Conservation (phyloP, 208 protist genomes). For the Herpetomonas muscarum region DNA sequence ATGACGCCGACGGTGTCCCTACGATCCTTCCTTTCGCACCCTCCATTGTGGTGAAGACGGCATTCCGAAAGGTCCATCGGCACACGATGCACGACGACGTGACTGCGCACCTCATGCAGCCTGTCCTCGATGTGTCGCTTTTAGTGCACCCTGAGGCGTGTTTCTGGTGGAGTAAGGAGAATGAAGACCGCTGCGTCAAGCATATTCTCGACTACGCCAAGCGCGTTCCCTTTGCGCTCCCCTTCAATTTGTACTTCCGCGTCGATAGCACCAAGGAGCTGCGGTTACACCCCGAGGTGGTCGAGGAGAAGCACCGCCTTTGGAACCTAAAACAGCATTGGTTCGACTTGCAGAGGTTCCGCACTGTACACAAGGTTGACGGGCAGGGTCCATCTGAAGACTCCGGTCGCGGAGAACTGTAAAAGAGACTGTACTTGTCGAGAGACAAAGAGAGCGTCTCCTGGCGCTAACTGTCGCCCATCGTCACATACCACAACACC, state of each 20-base stretch:
- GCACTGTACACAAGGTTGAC: constrained; percentile 4
- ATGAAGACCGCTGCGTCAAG: constrained; percentile 57
- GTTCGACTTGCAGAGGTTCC: constrained; percentile 67
- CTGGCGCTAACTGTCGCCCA: no score
- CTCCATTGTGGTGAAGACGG: constrained; percentile 61
- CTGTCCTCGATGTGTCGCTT: constrained; percentile 74
- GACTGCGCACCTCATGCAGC: constrained; percentile 63
- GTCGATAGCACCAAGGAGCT: constrained; percentile 56
- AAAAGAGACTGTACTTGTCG: no score
- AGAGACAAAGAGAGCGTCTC: no score
- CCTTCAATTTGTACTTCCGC: constrained; percentile 84
- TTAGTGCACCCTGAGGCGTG: constrained; percentile 77
- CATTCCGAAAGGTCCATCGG: constrained; percentile 51
- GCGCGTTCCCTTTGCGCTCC: constrained; percentile 76
- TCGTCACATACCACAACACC: no score
- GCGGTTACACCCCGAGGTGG: constrained; percentile 28
- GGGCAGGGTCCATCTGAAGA: no score
- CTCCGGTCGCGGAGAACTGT: no score
- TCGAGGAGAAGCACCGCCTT: constrained; percentile 28
- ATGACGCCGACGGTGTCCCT: constrained; percentile 49
- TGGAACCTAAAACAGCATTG: constrained; percentile 35
- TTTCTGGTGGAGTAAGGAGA: constrained; percentile 76
- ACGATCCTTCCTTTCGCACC: constrained; percentile 69
- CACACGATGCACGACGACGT: constrained; percentile 20
- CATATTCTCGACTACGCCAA: constrained; percentile 85